Evolutionary conservation across 1,139 yeast genomes (phyloP).

Genomic region (Pichia sp.): DNA sequence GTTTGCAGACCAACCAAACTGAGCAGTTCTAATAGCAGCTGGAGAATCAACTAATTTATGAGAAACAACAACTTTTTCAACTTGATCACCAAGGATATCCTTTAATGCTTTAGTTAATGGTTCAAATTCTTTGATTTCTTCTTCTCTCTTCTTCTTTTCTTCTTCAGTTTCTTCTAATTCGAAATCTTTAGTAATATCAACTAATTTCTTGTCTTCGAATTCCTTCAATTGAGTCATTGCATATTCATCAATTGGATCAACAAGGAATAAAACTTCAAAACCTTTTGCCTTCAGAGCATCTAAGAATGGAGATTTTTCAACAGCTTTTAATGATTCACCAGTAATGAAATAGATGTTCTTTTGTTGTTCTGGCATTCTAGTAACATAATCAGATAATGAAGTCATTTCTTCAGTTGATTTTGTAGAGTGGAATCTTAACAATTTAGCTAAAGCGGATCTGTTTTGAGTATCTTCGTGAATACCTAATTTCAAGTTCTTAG

Average conservation of each 20-base stretch:
- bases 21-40: conserved; percentile 99
- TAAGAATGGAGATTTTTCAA: conserved; percentile 97
- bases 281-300: conserved; percentile 98
- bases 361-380: conserved; percentile 99
- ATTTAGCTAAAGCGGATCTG: conserved; percentile 92
- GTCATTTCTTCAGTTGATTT: conserved; percentile 91
- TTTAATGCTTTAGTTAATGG: conserved; percentile 91
- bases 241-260: conserved; percentile 99
- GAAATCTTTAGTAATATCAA: conserved; percentile 97
- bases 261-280: conserved; percentile 95
- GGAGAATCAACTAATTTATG: conserved; percentile 98
- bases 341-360: conserved; percentile 99
- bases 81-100: conserved; percentile 97
- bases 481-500: conserved; percentile 98
- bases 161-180: conserved; percentile 99
- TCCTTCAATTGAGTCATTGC: conserved; percentile 99
- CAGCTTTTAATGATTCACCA: conserved; percentile 97
- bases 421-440: conserved; percentile 95
- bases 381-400: conserved; percentile 92
- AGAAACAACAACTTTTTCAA: conserved; percentile 98
- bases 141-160: conserved; percentile 91
- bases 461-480: conserved; percentile 98
- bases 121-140: conserved; percentile 87
- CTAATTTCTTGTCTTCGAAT: conserved; percentile 98
- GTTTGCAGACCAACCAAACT: conserved; percentile 99